These are phyloP conservation scores for Terana coerulea DNA, from an alignment of 768 basidiomycete species.

Conservation along the genomic window DNA sequence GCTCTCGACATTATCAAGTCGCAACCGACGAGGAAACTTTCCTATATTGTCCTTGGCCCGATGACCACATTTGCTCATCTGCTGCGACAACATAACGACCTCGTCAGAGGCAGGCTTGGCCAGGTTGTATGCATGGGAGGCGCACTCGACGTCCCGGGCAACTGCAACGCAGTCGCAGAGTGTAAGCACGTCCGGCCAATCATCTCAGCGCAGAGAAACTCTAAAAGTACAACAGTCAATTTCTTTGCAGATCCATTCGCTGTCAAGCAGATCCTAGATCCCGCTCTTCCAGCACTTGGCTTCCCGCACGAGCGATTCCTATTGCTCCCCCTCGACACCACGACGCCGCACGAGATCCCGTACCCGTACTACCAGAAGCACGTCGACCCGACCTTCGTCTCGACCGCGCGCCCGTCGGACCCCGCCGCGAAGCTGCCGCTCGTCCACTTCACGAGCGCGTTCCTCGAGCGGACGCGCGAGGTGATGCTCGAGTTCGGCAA, in stretches of 20 bases:
- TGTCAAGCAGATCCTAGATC: conserved; percentile 61
- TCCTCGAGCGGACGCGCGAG: conserved; percentile 70
- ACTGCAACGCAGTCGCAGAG: conserved; percentile 77
- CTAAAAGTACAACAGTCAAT: conserved; percentile 72
- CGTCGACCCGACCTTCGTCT: conserved; percentile 62
- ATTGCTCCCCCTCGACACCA: conserved; percentile 78
- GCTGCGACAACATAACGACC: conserved; percentile 48
- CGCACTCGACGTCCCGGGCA: conserved; percentile 87
- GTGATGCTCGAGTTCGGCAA: conserved; percentile 78
- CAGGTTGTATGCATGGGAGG: conserved; percentile 93
- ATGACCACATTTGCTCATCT: conserved; percentile 77
- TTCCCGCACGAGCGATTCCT: conserved; percentile 66
- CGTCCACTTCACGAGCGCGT: conserved; percentile 73
- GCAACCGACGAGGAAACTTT: conserved; percentile 49
- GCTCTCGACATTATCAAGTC: conserved; percentile 51
- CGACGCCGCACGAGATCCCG: conserved; percentile 72
- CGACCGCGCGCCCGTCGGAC: conserved; percentile 44
- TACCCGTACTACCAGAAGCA: conserved; percentile 56
- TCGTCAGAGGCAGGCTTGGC: conserved; percentile 57
- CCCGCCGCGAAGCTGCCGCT: conserved; percentile 51
- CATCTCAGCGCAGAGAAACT: too few relatives aligned
- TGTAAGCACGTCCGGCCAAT: conserved; percentile 45
- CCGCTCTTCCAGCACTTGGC: conserved; percentile 33
- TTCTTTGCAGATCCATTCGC: conserved; percentile 88
- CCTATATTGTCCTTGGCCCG: conserved; percentile 73